These are phyloP conservation scores for Mentha longifolia DNA, from an alignment of 257 asterid genomes.

Conservation along the genomic window DNA sequence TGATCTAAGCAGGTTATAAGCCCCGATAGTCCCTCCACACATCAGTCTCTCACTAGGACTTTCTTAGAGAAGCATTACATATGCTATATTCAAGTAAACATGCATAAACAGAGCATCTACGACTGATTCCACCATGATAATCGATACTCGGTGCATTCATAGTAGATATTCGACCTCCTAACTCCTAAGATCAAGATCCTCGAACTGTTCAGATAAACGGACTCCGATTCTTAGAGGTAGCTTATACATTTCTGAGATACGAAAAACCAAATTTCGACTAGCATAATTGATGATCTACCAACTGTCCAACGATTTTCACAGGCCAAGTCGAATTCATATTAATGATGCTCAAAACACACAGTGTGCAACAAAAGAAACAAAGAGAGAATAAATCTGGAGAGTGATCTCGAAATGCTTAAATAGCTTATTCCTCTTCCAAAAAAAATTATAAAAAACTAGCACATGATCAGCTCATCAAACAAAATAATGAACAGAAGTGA, in stretches of 20 bases:
- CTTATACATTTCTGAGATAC: background rate
- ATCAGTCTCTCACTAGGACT: background rate
- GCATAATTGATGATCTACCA: background rate
- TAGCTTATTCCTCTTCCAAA: background rate
- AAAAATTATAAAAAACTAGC: background rate
- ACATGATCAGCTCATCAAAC: slow-evolving; percentile 12
- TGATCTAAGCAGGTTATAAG: background rate
- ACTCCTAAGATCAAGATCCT: background rate
- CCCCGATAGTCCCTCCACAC: background rate
- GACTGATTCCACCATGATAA: background rate
- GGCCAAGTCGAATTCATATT: too few species aligned
- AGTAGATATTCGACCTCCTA: background rate
- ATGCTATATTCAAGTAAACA: slow-evolving; percentile 11
- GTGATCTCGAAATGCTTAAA: background rate
- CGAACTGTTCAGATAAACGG: background rate
- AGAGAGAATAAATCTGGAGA: background rate
- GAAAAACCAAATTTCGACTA: background rate
- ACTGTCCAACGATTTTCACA: background rate
- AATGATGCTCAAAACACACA: background rate
- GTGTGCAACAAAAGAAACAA: background rate
- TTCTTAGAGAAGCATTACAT: background rate
- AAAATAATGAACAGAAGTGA: slow-evolving; percentile 7
- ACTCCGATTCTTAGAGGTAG: background rate
- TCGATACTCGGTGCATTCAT: background rate
- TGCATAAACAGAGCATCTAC: background rate